A percentile compares a stretch with the other conserved stretches of the same genome.
Evolutionary conservation across 805 yeast genomes (phyloP).

Genomic region (Lachancea nothofagi): DNA sequence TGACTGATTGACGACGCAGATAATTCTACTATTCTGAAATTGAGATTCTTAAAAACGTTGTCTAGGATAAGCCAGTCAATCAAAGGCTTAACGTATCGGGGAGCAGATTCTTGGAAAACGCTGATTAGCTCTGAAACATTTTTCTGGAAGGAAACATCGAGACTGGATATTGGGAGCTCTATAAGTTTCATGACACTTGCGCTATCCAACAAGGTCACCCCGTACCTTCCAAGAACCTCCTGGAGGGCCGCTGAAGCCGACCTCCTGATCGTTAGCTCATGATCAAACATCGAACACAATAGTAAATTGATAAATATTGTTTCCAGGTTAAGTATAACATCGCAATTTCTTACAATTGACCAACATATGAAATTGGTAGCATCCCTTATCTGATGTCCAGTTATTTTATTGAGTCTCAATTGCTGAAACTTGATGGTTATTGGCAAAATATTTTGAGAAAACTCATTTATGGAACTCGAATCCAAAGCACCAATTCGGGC

Average conservation of each 20-base stretch:
- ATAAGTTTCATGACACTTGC: constrained; percentile 41
- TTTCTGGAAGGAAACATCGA: constrained; percentile 36
- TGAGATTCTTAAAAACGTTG: constrained; percentile 18
- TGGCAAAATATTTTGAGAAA: constrained; percentile 34
- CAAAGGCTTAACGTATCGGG: constrained; percentile 17
- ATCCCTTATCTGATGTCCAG: constrained; percentile 73
- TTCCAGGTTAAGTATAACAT: constrained; percentile 8
- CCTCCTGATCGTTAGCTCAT: constrained; percentile 66
- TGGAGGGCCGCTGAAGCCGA: constrained; percentile 86
- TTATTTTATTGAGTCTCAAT: constrained; percentile 41
- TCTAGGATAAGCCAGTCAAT: constrained; percentile 22
- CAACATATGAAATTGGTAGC: constrained; percentile 82
- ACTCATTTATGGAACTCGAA: constrained; percentile 8
- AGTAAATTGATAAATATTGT: constrained; percentile 37
- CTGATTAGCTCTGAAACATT: constrained; percentile 32
- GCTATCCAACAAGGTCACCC: constrained; percentile 28
- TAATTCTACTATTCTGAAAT: constrained; percentile 11
- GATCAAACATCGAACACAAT: constrained; percentile 58
- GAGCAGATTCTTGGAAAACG: constrained; percentile 19
- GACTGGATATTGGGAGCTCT: constrained; percentile 52
- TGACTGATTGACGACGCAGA: neutral
- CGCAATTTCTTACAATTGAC: constrained; percentile 50
- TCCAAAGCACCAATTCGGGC: constrained; percentile 17
- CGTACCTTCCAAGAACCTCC: constrained; percentile 73
- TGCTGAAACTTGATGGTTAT: constrained; percentile 54